A percentile compares a stretch with the other conserved stretches of the same genome.
phyloP scores from a whole-genome alignment of 2,329 filamentous ascomycete species.

The Trichoderma endophyticum region DNA sequence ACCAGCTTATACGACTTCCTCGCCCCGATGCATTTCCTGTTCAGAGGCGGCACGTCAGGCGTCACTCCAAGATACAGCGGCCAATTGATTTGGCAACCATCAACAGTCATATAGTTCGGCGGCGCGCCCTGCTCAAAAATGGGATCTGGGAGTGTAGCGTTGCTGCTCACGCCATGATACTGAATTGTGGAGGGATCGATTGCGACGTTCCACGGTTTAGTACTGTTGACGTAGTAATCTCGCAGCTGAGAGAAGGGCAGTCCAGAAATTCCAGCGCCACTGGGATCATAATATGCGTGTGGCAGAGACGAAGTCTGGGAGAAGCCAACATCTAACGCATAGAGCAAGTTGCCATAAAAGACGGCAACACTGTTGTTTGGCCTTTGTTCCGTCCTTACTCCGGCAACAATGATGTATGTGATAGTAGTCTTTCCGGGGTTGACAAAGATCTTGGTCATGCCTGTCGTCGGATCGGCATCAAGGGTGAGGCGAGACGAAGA shows the following conservation, averaged over 20 bases:
- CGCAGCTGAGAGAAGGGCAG: slow-evolving; percentile 28
- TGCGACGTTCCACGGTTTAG: slow-evolving; percentile 29
- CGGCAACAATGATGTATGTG: slow-evolving; percentile 21
- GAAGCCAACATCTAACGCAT: slow-evolving; percentile 38
- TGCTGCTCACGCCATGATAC: slow-evolving; percentile 25
- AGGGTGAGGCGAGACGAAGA: slow-evolving; percentile 13
- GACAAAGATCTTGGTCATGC: slow-evolving; percentile 25
- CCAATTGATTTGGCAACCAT: slow-evolving; percentile 38
- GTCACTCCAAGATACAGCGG: slow-evolving; percentile 31
- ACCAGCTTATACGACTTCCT: slow-evolving; percentile 35
- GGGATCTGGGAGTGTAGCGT: slow-evolving; percentile 29
- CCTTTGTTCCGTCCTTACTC: slow-evolving; percentile 25
- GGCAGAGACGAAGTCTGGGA: slow-evolving; percentile 25
- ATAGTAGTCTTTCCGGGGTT: slow-evolving; percentile 22
- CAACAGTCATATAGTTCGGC: slow-evolving; percentile 36
- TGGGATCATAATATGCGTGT: slow-evolving; percentile 23
- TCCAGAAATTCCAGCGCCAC: slow-evolving; percentile 20
- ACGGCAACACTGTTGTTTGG: slow-evolving; percentile 39
- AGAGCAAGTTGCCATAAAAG: slow-evolving; percentile 43
- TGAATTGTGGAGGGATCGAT: slow-evolving; percentile 27
- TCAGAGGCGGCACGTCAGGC: slow-evolving; percentile 28
- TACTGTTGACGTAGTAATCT: slow-evolving; percentile 34
- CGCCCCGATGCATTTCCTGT: slow-evolving; percentile 26
- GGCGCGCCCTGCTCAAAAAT: slow-evolving; percentile 30
- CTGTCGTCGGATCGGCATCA: slow-evolving; percentile 18